Evolutionary conservation across 768 basidiomycete genomes (phyloP), one percentile per base, ranked within the genome.

Genomic region (Podaxis sp.): DNA sequence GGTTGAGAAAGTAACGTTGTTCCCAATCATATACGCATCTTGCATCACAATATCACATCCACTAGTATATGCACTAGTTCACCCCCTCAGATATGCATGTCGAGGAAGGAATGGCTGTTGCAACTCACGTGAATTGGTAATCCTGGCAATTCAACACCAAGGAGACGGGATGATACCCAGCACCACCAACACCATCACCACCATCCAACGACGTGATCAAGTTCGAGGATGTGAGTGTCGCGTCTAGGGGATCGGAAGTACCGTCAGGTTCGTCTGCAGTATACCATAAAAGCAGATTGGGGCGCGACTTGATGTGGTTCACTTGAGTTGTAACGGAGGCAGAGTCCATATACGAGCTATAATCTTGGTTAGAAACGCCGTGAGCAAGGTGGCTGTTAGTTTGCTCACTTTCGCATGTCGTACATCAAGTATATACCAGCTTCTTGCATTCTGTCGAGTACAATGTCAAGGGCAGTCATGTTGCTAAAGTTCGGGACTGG

Each of bases 191-290:
- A 6, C 79, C 78, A 62, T 80, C 77, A 13, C 79, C 80, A 23
- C 80, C 79, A 50, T 89, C 87, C 7, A 88, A 68, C 2, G 77
- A 76, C 40, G 81, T 81, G 65, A 90, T 87, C 5, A 85, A 73
- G 61, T 84, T 79, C 37, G 82, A 82, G 0, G 86, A 71, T 25
- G 70, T 72, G 2, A 71, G 61, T 0, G 89, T 84, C 0, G 88
- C 86, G 54, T 86, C 77, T 42, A 88, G 74, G 6, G 90, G 87
- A 62, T 89, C 86, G 9, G 79, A 79, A 0, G 82, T 86, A 40
- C 89, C 88, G 64, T 90, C 88, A 0, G 86, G 87, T 70, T 91
- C 89, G 64, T 91, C 88, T 0, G 78, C 86, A 1, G 87, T 89
- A 70, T 90, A 90, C 85, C 86, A 89, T 1, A 87, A 71, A 14